Evolutionary conservation across 352 stramenopile genomes (phyloP), one percentile per base, ranked within the genome.

Genomic region (Halophytophthora polymorphica): DNA sequence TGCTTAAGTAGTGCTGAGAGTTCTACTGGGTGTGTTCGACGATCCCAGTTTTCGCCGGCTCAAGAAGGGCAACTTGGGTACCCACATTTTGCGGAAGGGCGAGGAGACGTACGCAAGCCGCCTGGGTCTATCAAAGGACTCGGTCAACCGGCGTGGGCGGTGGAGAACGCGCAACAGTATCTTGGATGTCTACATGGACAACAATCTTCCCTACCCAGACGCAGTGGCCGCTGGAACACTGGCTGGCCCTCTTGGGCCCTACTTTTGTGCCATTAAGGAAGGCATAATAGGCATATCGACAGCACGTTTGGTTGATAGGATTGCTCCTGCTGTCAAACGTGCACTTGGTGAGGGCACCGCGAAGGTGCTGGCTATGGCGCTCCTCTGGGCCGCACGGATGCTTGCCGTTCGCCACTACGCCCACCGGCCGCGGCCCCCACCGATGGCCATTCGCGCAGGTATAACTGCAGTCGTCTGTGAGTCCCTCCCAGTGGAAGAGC

Each of bases 101-200:
- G 23, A 36, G 1, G 47, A 47, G 1, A 67, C 53, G 4, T 63
- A 58, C 19, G 36, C n/a, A 2, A 50, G 13, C 44, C 46, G 51
- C 6, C 36, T 51, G 28, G 40, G 58, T 11, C 36, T 66, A 0
- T 51, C 54, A 19, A 56, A 56, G 12, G 39, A 45, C 19, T 45
- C 21, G 28, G 21, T 63, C 3, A 58, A 58, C 28, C 55, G n/a
- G 2, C 44, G 50, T 39, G 50, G 49, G 31, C 18, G 38, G 1
- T 58, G 55, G 48, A n/a, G 55, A 35, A 53, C 47, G 10, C 40
- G 41, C 5, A 63, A 58, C 40, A 34, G 18, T 25, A 36, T 46
- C 1, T 34, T 52, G 4, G 55, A 58, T 22, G 33, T 42, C 3
- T 51, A 55, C 25, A 58, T 57, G 29, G 46, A 56, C 35, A 49